phyloP scores from a whole-genome alignment of 768 basidiomycete genomes.

The Leccinellum albellum region DNA sequence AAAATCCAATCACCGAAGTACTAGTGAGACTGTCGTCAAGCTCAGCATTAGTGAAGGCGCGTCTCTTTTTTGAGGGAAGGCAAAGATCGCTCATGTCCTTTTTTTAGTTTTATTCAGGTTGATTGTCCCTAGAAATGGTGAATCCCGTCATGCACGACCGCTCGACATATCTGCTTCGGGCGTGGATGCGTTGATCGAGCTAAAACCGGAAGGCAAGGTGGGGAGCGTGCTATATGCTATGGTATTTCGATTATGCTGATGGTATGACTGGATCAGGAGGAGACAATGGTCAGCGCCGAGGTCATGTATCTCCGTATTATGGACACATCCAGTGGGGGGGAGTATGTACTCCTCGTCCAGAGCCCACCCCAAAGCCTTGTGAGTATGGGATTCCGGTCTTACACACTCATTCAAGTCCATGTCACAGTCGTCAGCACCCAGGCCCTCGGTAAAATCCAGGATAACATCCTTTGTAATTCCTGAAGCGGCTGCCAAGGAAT shows the following conservation, averaged over 20 bases:
- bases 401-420: slow-evolving; percentile 1
- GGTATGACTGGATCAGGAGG: slow-evolving; percentile 45
- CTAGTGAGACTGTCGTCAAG: slow-evolving; percentile 49
- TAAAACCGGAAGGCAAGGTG: slow-evolving; percentile 72
- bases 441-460: slow-evolving; percentile 56
- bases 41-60: slow-evolving; percentile 44
- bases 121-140: slow-evolving; percentile 44
- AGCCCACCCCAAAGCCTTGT: slow-evolving; percentile 61
- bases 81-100: neutral
- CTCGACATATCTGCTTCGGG: slow-evolving; percentile 62
- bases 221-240: slow-evolving; percentile 8
- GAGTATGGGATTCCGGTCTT: slow-evolving; percentile 20
- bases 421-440: slow-evolving; percentile 41
- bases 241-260: slow-evolving; percentile 1
- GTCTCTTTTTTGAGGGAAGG: neutral
- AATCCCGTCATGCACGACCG: slow-evolving; percentile 33
- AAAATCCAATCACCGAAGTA: slow-evolving; percentile 16
- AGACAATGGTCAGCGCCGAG: slow-evolving; percentile 61
- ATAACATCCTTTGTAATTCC: slow-evolving; percentile 62
- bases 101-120: slow-evolving; percentile 40
- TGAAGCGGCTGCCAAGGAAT: slow-evolving; percentile 71
- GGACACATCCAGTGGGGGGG: slow-evolving; percentile 41
- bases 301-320: slow-evolving; percentile 58
- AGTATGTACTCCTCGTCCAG: slow-evolving; percentile 43
- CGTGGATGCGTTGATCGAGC: slow-evolving; percentile 57